These are phyloP conservation scores for Camellia granthamiana DNA, from an alignment of 148 eudicot genomes.

Conservation along the genomic window DNA sequence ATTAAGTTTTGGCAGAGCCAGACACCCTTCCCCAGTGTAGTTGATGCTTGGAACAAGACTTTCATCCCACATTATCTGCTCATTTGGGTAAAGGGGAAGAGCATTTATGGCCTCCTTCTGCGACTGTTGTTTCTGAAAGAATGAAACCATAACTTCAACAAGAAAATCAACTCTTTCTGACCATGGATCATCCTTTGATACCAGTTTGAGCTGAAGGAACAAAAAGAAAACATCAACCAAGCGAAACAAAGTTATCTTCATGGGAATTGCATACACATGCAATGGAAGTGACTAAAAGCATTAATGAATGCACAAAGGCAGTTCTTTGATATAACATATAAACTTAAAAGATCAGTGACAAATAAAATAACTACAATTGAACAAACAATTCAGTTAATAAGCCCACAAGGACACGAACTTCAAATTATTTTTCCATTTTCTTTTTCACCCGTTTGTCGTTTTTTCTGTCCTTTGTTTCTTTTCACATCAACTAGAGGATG, in stretches of 20 bases:
- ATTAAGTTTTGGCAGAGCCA: constrained; percentile 96
- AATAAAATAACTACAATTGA: not conserved
- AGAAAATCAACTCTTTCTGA: constrained; percentile 94
- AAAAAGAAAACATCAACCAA: constrained; percentile 15
- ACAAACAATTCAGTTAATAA: not conserved
- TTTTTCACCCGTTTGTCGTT: too few species aligned
- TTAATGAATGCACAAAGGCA: not conserved
- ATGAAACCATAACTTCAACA: constrained; percentile 92
- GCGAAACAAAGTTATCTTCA: not conserved
- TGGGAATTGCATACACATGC: not conserved
- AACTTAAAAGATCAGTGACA: not conserved
- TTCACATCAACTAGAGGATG: not conserved
- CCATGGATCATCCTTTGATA: constrained; percentile 88
- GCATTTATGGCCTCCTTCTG: constrained; percentile 98
- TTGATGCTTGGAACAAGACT: constrained; percentile 98
- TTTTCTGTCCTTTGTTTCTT: not conserved
- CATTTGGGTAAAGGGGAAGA: constrained; percentile 95
- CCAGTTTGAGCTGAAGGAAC: constrained; percentile 78
- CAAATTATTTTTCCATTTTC: too few species aligned
- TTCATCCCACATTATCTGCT: constrained; percentile 99
- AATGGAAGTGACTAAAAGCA: not conserved
- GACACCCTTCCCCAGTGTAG: constrained; percentile 96
- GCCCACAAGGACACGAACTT: not conserved
- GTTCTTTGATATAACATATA: not conserved
- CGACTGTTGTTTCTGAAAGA: constrained; percentile 86